Evolutionary conservation across 768 basidiomycete genomes (phyloP).

Genomic region (Russula olivacea): DNA sequence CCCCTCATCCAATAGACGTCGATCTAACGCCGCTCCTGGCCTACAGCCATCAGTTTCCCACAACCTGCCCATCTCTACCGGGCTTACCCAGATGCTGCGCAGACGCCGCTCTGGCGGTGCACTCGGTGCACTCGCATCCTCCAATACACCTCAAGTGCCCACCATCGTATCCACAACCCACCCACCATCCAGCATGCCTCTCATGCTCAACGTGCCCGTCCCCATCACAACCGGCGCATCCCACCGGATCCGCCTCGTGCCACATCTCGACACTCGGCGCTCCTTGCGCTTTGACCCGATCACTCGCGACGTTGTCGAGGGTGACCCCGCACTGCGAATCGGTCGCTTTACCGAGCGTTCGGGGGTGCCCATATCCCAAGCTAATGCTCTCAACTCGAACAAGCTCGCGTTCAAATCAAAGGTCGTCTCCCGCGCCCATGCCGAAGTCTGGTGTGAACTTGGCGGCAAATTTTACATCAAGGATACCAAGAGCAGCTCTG

Average conservation of each 20-base stretch:
- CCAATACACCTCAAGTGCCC: constrained; percentile 29
- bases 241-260: constrained; percentile 89
- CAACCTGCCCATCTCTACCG: constrained; percentile 33
- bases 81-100: constrained; percentile 58
- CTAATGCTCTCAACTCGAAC: constrained; percentile 64
- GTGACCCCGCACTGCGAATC: constrained; percentile 70
- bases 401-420: constrained; percentile 95
- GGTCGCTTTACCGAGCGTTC: constrained; percentile 92
- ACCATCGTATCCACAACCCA: constrained; percentile 24
- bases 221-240: constrained; percentile 29
- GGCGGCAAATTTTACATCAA: constrained; percentile 75
- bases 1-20: constrained; percentile 34
- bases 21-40: constrained; percentile 36
- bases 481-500: constrained; percentile 85
- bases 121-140: constrained; percentile 43
- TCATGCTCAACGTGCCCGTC: constrained; percentile 24
- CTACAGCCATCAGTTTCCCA: constrained; percentile 36
- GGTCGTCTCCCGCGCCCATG: constrained; percentile 90
- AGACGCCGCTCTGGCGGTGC: constrained; percentile 61
- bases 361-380: constrained; percentile 56
- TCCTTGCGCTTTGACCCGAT: constrained; percentile 92
- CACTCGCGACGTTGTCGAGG: constrained; percentile 70
- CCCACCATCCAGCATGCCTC: constrained; percentile 25
- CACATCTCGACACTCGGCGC: constrained; percentile 86
- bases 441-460: constrained; percentile 82